Evolutionary conservation across 2,329 filamentous ascomycete genomes (phyloP).

Genomic region (Alternaria tenuissima): DNA sequence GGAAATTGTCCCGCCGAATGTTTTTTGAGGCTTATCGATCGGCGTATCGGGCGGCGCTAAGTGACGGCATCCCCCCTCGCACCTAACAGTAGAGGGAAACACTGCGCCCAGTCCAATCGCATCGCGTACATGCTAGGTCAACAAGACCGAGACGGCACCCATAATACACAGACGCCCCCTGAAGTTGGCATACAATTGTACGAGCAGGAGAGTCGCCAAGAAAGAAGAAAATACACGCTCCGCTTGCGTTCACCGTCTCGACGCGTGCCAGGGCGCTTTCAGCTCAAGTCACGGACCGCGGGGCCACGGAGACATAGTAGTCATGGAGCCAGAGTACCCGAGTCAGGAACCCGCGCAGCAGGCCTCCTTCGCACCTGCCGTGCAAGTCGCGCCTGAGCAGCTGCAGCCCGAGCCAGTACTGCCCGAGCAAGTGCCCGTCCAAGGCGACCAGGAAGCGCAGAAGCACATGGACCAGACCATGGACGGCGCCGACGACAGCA

Average conservation of each 20-base stretch:
- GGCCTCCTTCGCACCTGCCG: conserved; percentile 16
- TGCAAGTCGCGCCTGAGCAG: conserved; percentile 34
- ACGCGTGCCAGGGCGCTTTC: conserved; percentile 39
- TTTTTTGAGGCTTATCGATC: conserved; percentile 31
- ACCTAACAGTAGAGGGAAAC: conserved; percentile 4
- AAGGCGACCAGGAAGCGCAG: conserved; percentile 33
- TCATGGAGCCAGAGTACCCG: conserved; percentile 8
- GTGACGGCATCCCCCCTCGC: conserved; percentile 13
- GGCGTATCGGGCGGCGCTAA: conserved; percentile 8
- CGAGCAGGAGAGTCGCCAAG: neutral
- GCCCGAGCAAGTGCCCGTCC: conserved; percentile 13
- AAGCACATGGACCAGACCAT: conserved; percentile 48
- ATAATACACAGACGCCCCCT: neutral
- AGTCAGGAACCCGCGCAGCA: conserved; percentile 22
- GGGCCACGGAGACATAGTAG: conserved; percentile 17
- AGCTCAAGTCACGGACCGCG: conserved; percentile 31
- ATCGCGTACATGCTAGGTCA: conserved; percentile 26
- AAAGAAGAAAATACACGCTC: conserved; percentile 3
- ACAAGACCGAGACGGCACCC: conserved; percentile 18
- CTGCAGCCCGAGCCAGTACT: conserved; percentile 29
- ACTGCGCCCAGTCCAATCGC: conserved; percentile 18
- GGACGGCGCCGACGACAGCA: conserved; percentile 55
- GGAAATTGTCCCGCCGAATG: conserved; percentile 19
- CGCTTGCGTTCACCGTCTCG: conserved; percentile 15
- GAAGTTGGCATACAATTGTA: neutral